Evolutionary conservation across 2,329 filamentous ascomycete species (phyloP).

Genomic region (Beauveria rudraprayagi): DNA sequence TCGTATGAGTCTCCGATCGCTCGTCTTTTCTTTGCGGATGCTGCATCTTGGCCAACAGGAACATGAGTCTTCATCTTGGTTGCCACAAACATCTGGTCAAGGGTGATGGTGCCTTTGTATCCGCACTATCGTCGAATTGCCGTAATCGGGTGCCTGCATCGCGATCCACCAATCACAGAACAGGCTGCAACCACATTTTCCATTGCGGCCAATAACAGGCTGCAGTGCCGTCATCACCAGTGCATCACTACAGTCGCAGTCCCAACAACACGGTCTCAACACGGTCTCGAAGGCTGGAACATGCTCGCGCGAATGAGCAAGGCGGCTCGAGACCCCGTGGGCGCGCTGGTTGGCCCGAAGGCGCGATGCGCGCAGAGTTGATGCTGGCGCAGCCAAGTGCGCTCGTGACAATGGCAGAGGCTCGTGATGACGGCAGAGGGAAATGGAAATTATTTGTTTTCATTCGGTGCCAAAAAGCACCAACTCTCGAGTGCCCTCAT

Average conservation of each 20-base stretch:
- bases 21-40: too few species aligned
- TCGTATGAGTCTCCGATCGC: too few species aligned
- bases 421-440: too few species aligned
- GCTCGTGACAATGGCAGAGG: background rate
- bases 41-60: too few species aligned
- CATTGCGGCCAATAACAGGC: slow-evolving; percentile 12
- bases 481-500: background rate
- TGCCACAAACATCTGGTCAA: too few species aligned
- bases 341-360: background rate
- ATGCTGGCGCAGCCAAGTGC: background rate
- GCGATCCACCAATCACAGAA: slow-evolving; percentile 15
- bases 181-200: slow-evolving; percentile 16
- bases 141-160: slow-evolving; percentile 3
- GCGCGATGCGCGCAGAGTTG: background rate
- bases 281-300: background rate
- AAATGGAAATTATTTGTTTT: too few species aligned
- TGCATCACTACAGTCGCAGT: background rate
- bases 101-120: too few species aligned
- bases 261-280: background rate
- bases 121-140: background rate
- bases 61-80: too few species aligned
- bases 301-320: background rate
- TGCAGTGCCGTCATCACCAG: background rate
- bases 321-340: background rate
- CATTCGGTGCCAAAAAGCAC: background rate